These are phyloP conservation scores for Didymellaceae sp. DNA, from an alignment of 2,329 filamentous ascomycete genomes.

Conservation along the genomic window DNA sequence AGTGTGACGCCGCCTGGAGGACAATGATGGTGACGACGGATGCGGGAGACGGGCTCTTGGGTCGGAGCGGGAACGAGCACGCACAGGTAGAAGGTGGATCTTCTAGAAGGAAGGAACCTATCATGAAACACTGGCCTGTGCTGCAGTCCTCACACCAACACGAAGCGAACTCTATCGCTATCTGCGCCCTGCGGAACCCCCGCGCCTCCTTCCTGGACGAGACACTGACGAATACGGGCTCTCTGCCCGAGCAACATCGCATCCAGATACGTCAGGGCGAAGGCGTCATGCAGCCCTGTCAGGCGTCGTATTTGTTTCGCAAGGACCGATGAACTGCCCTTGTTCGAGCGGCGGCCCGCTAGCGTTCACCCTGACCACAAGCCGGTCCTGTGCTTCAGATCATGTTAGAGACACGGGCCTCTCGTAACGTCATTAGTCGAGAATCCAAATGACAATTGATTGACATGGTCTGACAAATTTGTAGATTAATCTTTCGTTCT, in stretches of 20 bases:
- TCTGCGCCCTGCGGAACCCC: constrained; percentile 1
- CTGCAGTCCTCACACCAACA: not conserved
- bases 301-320: constrained; percentile 3
- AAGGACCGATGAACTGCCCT: constrained; percentile 10
- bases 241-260: not conserved
- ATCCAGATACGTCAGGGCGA: not conserved
- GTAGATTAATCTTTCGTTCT: constrained; percentile 1
- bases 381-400: constrained; percentile 13
- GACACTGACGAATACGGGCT: not conserved
- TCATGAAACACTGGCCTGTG: constrained; percentile 15
- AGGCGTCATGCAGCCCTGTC: constrained; percentile 6
- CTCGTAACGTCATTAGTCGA: constrained; percentile 11
- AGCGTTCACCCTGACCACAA: constrained; percentile 10
- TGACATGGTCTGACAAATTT: not conserved
- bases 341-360: constrained; percentile 6
- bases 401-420: constrained; percentile 12
- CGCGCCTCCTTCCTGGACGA: constrained; percentile 4
- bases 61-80: constrained; percentile 16
- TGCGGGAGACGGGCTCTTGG: constrained; percentile 15
- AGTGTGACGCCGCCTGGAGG: constrained; percentile 9
- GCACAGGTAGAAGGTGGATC: constrained; percentile 12
- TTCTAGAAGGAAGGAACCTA: constrained; percentile 16
- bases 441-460: constrained; percentile 2
- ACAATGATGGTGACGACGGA: constrained; percentile 14
- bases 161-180: constrained; percentile 5